Base-by-base conservation (phyloP, 371 early-diverging fungal species). In the Parasitella parasitica region DNA sequence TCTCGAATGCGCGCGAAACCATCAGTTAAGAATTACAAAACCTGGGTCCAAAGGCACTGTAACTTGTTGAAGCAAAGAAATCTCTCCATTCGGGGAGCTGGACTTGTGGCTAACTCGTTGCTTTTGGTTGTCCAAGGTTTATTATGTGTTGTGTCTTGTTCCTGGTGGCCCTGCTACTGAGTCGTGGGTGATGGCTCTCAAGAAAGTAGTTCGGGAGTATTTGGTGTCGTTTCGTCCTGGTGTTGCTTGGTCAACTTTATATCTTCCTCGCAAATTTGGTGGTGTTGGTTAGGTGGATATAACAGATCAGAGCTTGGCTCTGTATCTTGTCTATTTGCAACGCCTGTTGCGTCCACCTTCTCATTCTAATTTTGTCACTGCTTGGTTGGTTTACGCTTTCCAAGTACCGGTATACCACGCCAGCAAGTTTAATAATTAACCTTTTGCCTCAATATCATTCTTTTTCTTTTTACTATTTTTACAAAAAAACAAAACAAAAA, bases 51-150 rank as follows among this genome's bases (percentile, higher is more conserved):
- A 4, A 3, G 15, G 1, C 61, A 61, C 9, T 20, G 18, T 12
- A 16, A 32, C 1, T 7, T 48, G 0, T 30, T 61, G n/a, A 27
- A 24, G 2, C 35, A 36, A 6, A 30, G 61, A 6, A 2, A 28
- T 2, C 28, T 61, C 3, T 61, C 61, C 18, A 26, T 66, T 7
- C n/a, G 51, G 13, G 66, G 66, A 27, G 2, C 8, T 1, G 18
- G 51, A 11, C n/a, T 56, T 2, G 38, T 66, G 9, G 48, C 61
- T 6, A 66, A 61, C 22, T 66, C 66, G 0, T n/a, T 66, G 2
- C 15, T 66, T 34, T 9, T 34, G 34, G 6, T 32, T 66, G 5
- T 53, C 53, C 18, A 7, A 12, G 12, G 6, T 66, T 2, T 66
- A 50, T 41, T 58, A 57, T 36, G 4, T 66, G 1, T 46, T 66